A percentile compares a stretch with the other conserved stretches of the same genome.
Conservation (phyloP, 495 filamentous ascomycete species). For the Xylaria curta region DNA sequence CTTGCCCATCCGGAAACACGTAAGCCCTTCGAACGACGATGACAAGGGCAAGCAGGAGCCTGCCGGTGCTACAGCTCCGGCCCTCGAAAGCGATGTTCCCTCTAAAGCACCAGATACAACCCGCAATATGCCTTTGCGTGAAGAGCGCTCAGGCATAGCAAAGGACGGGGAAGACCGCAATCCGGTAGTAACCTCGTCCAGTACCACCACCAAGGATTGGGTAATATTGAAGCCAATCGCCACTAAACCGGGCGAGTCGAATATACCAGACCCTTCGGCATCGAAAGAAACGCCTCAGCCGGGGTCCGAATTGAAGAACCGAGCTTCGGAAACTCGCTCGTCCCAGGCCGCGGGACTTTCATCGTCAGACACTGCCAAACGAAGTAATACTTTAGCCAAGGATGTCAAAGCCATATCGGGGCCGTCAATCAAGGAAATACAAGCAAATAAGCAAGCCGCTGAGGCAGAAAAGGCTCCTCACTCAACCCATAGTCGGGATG, state of each 20-base stretch:
- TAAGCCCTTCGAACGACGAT: conserved; percentile 30
- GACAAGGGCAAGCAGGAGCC: conserved; percentile 20
- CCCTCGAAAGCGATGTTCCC: neutral
- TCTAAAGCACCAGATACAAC: neutral
- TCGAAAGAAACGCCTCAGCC: neutral
- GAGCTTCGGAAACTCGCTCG: neutral
- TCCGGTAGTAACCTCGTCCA: neutral
- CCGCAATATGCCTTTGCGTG: neutral
- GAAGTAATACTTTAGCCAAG: conserved; percentile 30
- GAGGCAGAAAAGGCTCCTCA: conserved; percentile 27
- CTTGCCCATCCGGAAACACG: conserved; percentile 55
- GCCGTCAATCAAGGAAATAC: conserved; percentile 37
- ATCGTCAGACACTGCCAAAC: conserved; percentile 17
- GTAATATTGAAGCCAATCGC: too few species aligned
- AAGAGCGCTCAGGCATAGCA: conserved; percentile 16
- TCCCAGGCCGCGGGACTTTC: neutral
- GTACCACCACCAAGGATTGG: neutral
- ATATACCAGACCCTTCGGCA: neutral
- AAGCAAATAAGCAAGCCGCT: conserved; percentile 34
- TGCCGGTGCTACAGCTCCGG: conserved; percentile 23
- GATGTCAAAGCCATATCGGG: conserved; percentile 39
- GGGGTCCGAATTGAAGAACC: neutral
- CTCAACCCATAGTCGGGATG: conserved; percentile 40
- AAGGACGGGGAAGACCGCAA: neutral
- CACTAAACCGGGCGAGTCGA: conserved; percentile 8